Conservation (phyloP, 2,329 filamentous ascomycete species). For the Ophiostoma sp. region DNA sequence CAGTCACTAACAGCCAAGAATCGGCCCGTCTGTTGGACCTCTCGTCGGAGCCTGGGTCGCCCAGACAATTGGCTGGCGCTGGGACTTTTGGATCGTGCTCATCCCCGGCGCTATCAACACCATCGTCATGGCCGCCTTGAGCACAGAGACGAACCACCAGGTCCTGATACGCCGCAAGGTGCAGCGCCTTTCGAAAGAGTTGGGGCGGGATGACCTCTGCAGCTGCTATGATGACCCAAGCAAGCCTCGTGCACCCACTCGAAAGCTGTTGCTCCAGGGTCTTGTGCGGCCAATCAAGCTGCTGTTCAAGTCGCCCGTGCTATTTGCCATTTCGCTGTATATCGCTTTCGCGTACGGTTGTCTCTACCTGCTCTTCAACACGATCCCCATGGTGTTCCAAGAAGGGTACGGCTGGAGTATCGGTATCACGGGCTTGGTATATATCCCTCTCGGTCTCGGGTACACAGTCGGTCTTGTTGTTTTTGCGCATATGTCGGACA, state of each 20-base stretch:
- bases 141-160: slow-evolving; percentile 44
- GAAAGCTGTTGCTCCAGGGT: slow-evolving; percentile 35
- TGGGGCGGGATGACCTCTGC: slow-evolving; percentile 41
- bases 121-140: slow-evolving; percentile 39
- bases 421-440: slow-evolving; percentile 46
- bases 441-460: slow-evolving; percentile 42
- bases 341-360: slow-evolving; percentile 49
- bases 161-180: slow-evolving; percentile 50
- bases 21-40: slow-evolving; percentile 34
- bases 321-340: slow-evolving; percentile 45
- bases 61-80: slow-evolving; percentile 39
- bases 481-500: slow-evolving; percentile 36
- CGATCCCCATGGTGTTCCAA: slow-evolving; percentile 48
- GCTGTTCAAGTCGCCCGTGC: slow-evolving; percentile 45
- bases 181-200: slow-evolving; percentile 40
- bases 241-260: slow-evolving; percentile 27
- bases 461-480: slow-evolving; percentile 30
- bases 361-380: slow-evolving; percentile 51
- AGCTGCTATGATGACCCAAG: slow-evolving; percentile 41
- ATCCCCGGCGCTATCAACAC: slow-evolving; percentile 40
- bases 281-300: slow-evolving; percentile 49
- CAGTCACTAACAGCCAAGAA: neutral
- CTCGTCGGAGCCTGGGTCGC: slow-evolving; percentile 47
- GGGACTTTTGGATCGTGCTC: slow-evolving; percentile 46
- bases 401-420: slow-evolving; percentile 44